These are phyloP conservation scores for Desmodesmus armatus DNA, from an alignment of 139 green algal genomes.

Conservation along the genomic window DNA sequence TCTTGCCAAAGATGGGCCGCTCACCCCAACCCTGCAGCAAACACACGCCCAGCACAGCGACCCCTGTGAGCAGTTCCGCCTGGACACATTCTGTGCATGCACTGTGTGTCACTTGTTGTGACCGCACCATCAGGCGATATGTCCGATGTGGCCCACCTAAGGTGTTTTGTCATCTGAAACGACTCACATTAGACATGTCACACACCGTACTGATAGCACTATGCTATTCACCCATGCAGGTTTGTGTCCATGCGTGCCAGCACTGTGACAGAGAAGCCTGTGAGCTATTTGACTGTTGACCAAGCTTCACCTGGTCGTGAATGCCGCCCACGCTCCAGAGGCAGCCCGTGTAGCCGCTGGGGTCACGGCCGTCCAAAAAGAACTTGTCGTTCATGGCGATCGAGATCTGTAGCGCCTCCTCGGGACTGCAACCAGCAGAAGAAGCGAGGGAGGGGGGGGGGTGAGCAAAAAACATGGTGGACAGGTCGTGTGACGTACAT, in stretches of 20 bases:
- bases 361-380: constrained; percentile 88
- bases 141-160: too few species aligned
- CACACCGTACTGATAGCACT: background rate
- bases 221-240: background rate
- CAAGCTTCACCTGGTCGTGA: constrained; percentile 90
- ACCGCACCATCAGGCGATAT: too few species aligned
- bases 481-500: too few species aligned
- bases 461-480: background rate
- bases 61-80: background rate
- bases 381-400: constrained; percentile 96
- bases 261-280: too few species aligned
- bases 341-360: constrained; percentile 92
- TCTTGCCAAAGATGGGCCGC: constrained; percentile 96
- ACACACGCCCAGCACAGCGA: too few species aligned
- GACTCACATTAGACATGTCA: too few species aligned
- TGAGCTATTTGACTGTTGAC: too few species aligned
- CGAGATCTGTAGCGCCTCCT: constrained; percentile 83
- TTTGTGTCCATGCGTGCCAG: background rate
- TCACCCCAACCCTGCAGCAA: constrained; percentile 91
- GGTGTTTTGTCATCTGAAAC: background rate
- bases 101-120: too few species aligned
- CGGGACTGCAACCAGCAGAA: constrained; percentile 62
- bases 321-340: constrained; percentile 96
- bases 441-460: background rate
- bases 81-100: background rate